phyloP scores from a whole-genome alignment of 106 monocot species.

The Dioscorea dumetorum region DNA sequence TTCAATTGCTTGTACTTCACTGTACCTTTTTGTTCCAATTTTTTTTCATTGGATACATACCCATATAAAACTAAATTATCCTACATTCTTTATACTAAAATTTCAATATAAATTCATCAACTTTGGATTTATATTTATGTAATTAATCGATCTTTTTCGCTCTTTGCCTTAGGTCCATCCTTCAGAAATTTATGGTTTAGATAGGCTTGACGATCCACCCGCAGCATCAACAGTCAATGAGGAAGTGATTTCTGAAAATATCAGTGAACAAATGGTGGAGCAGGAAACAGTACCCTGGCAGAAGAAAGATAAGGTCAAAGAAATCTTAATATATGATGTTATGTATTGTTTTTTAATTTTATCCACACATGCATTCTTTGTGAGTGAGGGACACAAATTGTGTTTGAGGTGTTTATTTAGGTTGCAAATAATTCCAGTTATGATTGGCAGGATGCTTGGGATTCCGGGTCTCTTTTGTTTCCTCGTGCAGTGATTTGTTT shows the following conservation, averaged over 20 bases:
- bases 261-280: constrained; percentile 15
- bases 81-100: no score
- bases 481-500: constrained; percentile 31
- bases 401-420: constrained; percentile 10
- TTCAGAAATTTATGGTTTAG: constrained; percentile 61
- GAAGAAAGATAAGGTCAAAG: constrained; percentile 25
- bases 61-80: no score
- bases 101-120: no score
- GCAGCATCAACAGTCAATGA: constrained; percentile 13
- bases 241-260: constrained; percentile 22
- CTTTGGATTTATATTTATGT: not conserved
- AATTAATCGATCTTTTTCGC: constrained; percentile 10
- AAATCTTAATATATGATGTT: not conserved
- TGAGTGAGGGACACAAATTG: no score
- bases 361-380: no score
- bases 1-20: no score
- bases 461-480: constrained; percentile 25
- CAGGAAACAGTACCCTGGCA: constrained; percentile 23
- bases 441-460: constrained; percentile 12
- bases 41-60: no score
- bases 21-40: not conserved
- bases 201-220: constrained; percentile 29
- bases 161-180: constrained; percentile 47
- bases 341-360: no score
- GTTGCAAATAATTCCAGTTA: constrained; percentile 17